phyloP scores from a whole-genome alignment of 306 rosid genomes.

The Quercus alba region DNA sequence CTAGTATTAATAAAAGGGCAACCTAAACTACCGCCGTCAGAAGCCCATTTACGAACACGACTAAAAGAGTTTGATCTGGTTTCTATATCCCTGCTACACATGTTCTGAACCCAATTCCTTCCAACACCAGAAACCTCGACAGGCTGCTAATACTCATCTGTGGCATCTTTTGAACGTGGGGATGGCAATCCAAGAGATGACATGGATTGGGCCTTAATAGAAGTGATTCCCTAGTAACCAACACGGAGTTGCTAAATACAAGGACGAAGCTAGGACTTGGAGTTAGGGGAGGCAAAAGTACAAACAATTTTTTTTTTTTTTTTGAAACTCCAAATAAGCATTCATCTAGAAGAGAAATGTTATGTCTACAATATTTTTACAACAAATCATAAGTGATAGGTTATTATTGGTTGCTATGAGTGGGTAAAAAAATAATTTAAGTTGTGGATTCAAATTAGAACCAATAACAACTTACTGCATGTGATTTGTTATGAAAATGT shows the following conservation, averaged over 20 bases:
- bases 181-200: slow-evolving; percentile 67
- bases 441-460: too few relatives aligned
- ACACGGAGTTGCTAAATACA: slow-evolving; percentile 65
- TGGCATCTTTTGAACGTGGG: slow-evolving; percentile 69
- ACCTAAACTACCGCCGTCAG: slow-evolving; percentile 69
- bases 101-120: slow-evolving; percentile 98
- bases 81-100: slow-evolving; percentile 80
- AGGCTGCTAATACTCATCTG: slow-evolving; percentile 78
- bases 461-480: too few relatives aligned
- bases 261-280: too few relatives aligned
- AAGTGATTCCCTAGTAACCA: slow-evolving; percentile 82
- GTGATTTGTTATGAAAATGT: too few relatives aligned
- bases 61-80: slow-evolving; percentile 73
- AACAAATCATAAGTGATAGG: too few relatives aligned
- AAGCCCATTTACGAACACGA: slow-evolving; percentile 81
- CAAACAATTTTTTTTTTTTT: too few relatives aligned
- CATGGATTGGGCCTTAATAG: slow-evolving; percentile 62
- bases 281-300: too few relatives aligned
- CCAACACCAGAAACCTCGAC: slow-evolving; percentile 84
- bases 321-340: too few relatives aligned
- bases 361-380: too few relatives aligned
- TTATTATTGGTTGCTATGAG: too few relatives aligned
- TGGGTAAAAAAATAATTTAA: too few relatives aligned
- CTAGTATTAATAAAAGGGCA: slow-evolving; percentile 11
- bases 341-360: too few relatives aligned